Base-by-base conservation (phyloP, 495 filamentous ascomycete genomes). In the Aspergillus taichungensis region DNA sequence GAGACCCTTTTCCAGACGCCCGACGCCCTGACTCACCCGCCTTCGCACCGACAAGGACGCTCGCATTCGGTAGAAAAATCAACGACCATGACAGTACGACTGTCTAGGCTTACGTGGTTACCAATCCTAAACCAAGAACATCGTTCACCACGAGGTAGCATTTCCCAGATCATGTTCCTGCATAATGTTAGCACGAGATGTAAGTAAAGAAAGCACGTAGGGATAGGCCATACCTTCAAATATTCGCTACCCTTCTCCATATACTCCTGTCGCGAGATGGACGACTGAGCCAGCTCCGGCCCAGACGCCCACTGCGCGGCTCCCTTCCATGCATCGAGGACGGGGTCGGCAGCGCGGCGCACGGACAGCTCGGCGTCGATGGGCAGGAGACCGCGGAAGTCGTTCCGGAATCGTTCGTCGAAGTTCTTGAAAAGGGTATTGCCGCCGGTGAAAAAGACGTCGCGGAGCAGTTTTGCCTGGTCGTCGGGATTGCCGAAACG, bases 371-470 rank as follows among this genome's bases (percentile, higher is more conserved):
- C 63, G 10, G 75, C 60, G n/a, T 80, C 84, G 6, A 80, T 67
- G 3, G 88, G 88, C 48, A 96, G 60, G 31, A 84, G 75, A 9
- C 81, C 78, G 12, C 73, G 74, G 37, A 97, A 64, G 27, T 90
- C 91, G 29, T 71, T 74, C 30, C 74, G 68, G 49, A 98, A 67
- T 14, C 92, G 71, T 43, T 94, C 85, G 43, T 95, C 88, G 52
- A 97, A 98, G 40, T 82, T 82, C 40, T 78, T 60, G 58, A 95
- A 96, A 36, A 92, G 63, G 1, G 85, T 87, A 56, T 91, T 90
- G n/a, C 92, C 92, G 30, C 92, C 92, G 0, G 92, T 97, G 6
- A 97, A 59, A 67, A 98, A 98, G 12, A 98, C 76, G 55, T 97
- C 91, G 46, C 75, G 81, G 10, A 94, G 68, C 6, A 95, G 74